Conservation (phyloP, 257 asterid genomes). For the Przewalskia tangutica region DNA sequence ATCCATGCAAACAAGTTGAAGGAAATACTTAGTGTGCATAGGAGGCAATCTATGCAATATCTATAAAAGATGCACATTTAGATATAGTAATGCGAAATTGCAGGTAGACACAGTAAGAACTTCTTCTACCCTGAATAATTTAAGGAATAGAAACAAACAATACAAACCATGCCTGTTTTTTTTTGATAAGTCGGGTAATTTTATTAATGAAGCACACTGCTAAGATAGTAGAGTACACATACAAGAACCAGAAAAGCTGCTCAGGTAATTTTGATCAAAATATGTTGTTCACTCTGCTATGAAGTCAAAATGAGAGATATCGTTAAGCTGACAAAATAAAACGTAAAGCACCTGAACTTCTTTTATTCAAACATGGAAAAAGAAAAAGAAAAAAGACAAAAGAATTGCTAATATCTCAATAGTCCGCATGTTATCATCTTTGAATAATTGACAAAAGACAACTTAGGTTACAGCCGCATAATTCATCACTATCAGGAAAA, state of each 20-base stretch:
- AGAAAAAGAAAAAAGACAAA: neutral
- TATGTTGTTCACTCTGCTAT: neutral
- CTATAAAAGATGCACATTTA: neutral
- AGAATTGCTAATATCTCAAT: neutral
- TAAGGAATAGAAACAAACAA: neutral
- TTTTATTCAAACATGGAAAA: neutral
- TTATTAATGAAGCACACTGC: neutral
- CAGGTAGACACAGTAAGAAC: neutral
- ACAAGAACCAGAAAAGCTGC: neutral
- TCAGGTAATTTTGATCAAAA: neutral
- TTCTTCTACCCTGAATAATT: neutral
- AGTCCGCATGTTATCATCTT: neutral
- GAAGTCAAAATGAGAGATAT: neutral
- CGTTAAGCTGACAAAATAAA: neutral
- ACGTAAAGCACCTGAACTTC: neutral
- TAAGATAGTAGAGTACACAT: neutral
- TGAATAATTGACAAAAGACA: neutral
- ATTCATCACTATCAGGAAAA: neutral
- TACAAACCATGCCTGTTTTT: neutral
- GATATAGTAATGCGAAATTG: neutral
- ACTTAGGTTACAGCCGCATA: neutral
- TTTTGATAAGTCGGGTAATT: neutral
- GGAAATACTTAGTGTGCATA: neutral
- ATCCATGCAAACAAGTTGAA: constrained; percentile 13
- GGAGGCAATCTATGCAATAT: neutral